Evolutionary conservation across 164 flowering plant species (phyloP).

Genomic region (Stephania cephalantha): DNA sequence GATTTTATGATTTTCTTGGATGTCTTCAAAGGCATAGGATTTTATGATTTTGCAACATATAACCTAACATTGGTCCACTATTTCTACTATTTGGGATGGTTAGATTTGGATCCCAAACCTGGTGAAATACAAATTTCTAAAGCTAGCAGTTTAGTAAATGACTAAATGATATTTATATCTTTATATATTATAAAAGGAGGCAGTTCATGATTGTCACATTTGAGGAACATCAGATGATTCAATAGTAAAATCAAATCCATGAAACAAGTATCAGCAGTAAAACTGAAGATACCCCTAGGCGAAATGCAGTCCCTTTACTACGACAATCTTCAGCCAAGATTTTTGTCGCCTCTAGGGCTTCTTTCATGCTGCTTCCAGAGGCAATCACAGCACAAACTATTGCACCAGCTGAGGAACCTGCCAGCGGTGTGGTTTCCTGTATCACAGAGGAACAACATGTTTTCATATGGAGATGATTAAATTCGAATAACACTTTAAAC

Average conservation of each 20-base stretch:
- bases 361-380: constrained; percentile 80
- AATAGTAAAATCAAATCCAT: neutral
- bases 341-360: constrained; percentile 74
- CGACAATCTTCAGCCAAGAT: constrained; percentile 81
- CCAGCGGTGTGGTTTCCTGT: constrained; percentile 91
- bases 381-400: constrained; percentile 92
- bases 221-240: neutral
- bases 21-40: no score
- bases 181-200: no score
- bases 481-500: neutral
- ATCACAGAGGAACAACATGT: constrained; percentile 8
- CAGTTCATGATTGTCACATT: no score
- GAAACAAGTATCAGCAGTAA: neutral
- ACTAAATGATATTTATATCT: no score
- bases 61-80: no score
- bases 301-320: constrained; percentile 81
- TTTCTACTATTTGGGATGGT: no score
- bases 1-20: no score
- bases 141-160: no score
- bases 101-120: no score
- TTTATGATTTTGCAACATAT: no score
- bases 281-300: constrained; percentile 68
- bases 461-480: neutral
- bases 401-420: constrained; percentile 99
- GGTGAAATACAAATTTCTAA: no score